phyloP scores from a whole-genome alignment of 257 asterid species.

The Eustoma russellianum region DNA sequence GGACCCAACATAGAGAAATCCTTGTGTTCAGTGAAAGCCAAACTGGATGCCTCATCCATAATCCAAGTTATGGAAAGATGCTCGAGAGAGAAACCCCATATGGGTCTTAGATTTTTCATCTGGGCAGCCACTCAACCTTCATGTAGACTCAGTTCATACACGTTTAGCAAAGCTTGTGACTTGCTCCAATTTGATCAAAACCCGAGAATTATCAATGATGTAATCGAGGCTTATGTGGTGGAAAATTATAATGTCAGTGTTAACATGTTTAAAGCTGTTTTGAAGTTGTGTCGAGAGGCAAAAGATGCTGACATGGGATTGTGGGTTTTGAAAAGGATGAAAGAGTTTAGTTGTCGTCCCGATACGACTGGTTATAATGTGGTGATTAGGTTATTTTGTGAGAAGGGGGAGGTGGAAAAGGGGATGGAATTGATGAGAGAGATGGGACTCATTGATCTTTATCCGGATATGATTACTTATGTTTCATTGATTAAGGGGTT shows the following conservation, averaged over 20 bases:
- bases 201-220: constrained; percentile 39
- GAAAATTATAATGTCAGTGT: constrained; percentile 42
- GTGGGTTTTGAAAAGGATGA: constrained; percentile 69
- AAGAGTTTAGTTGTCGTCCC: constrained; percentile 57
- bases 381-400: constrained; percentile 56
- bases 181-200: constrained; percentile 35
- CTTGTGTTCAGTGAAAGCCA: constrained; percentile 34
- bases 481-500: constrained; percentile 47
- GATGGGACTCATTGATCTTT: constrained; percentile 61
- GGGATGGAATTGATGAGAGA: constrained; percentile 57
- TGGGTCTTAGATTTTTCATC: constrained; percentile 69
- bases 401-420: constrained; percentile 42
- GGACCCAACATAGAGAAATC: constrained; percentile 37
- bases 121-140: constrained; percentile 81
- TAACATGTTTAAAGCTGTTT: constrained; percentile 59
- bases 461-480: constrained; percentile 64
- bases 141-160: constrained; percentile 44
- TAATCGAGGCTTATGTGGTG: constrained; percentile 39
- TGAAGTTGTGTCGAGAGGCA: constrained; percentile 68
- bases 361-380: constrained; percentile 65
- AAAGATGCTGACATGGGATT: constrained; percentile 58
- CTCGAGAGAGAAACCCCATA: constrained; percentile 42
- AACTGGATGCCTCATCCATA: constrained; percentile 45
- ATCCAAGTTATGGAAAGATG: constrained; percentile 46
- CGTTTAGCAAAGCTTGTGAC: constrained; percentile 54